These are phyloP conservation scores for Nakataea oryzae DNA, from an alignment of 2,329 filamentous ascomycete genomes.

Conservation along the genomic window DNA sequence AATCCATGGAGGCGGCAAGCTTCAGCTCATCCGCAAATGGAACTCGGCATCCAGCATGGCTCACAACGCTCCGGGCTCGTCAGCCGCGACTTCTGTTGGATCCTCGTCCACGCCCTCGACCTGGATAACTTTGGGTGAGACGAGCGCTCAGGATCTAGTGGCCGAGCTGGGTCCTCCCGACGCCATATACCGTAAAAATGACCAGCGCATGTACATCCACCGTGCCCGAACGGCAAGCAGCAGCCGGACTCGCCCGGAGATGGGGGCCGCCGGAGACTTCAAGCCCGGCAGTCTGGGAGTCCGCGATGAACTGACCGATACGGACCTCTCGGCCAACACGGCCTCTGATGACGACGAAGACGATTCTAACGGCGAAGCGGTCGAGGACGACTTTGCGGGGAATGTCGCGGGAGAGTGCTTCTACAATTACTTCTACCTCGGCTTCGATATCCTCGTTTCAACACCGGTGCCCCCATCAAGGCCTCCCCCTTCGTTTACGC, in stretches of 20 bases:
- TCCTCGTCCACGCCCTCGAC: slow-evolving; percentile 24
- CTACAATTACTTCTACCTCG: slow-evolving; percentile 95
- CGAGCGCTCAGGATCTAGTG: slow-evolving; percentile 83
- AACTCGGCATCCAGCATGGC: slow-evolving; percentile 22
- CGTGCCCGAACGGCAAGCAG: slow-evolving; percentile 46
- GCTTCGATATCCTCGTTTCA: slow-evolving; percentile 89
- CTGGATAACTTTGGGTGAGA: slow-evolving; percentile 70
- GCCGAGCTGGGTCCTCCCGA: slow-evolving; percentile 88
- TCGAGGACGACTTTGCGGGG: slow-evolving; percentile 44
- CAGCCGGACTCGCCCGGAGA: slow-evolving; percentile 26
- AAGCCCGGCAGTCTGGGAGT: slow-evolving; percentile 7
- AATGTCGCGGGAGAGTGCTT: slow-evolving; percentile 66
- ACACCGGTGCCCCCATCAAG: slow-evolving; percentile 57
- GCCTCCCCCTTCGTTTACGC: slow-evolving; percentile 40
- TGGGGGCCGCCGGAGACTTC: slow-evolving; percentile 30
- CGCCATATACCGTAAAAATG: slow-evolving; percentile 85
- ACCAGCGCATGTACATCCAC: slow-evolving; percentile 82
- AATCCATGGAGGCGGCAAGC: slow-evolving; percentile 65
- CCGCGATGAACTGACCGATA: slow-evolving; percentile 54
- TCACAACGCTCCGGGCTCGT: slow-evolving; percentile 30
- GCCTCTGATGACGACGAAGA: slow-evolving; percentile 63
- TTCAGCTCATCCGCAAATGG: slow-evolving; percentile 69
- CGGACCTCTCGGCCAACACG: slow-evolving; percentile 63
- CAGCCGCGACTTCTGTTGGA: neutral
- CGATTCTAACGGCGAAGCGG: slow-evolving; percentile 46